A percentile compares a stretch with the other conserved stretches of the same genome.
Evolutionary conservation across 176 grass and related monocot genomes (phyloP).

Genomic region (Lolium multiflorum): DNA sequence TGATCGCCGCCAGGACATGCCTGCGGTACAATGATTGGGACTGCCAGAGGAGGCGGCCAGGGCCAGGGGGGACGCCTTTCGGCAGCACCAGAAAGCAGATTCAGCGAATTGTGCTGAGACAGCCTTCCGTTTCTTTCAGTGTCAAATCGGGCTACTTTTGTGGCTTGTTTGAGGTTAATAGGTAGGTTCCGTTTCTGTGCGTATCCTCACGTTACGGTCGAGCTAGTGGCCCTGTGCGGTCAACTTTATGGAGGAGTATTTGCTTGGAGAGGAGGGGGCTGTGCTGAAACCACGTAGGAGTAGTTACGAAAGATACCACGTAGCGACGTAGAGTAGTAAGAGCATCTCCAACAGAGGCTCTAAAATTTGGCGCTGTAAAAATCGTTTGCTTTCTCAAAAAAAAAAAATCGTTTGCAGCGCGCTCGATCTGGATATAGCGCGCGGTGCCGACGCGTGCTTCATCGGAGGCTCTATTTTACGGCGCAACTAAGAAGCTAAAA

Average conservation of each 20-base stretch:
- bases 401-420: too few species aligned
- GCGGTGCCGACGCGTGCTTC: too few species aligned
- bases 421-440: too few species aligned
- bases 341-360: too few species aligned
- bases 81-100: conserved; percentile 13
- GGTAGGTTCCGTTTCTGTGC: neutral
- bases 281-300: neutral
- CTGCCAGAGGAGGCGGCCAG: neutral
- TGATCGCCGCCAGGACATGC: neutral
- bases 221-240: neutral
- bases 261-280: neutral
- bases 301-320: too few species aligned
- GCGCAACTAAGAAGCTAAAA: too few species aligned
- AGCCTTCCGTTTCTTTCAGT: neutral
- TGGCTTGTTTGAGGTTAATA: neutral
- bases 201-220: neutral
- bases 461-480: too few species aligned
- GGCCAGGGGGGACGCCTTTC: neutral
- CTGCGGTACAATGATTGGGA: conserved; percentile 41
- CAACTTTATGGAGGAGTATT: neutral
- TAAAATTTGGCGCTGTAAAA: too few species aligned
- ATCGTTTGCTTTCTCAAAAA: too few species aligned
- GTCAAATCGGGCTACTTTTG: neutral
- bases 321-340: too few species aligned
- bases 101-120: neutral